Conservation (phyloP, 2,329 filamentous ascomycete genomes). For the Periconia sp. region DNA sequence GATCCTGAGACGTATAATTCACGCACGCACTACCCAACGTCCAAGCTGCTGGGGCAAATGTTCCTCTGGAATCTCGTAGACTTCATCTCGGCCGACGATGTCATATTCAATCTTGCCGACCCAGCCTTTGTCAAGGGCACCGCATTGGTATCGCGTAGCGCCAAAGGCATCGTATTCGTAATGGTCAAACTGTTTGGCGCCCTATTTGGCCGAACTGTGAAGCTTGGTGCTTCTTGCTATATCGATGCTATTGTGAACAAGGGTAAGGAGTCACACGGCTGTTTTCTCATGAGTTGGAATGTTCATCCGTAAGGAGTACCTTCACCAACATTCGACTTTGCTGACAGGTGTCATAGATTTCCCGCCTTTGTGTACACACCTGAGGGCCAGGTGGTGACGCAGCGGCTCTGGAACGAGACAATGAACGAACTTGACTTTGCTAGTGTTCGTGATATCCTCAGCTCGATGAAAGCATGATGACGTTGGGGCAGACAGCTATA, state of each 20-base stretch:
- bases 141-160: constrained; percentile 32
- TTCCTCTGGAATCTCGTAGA: constrained; percentile 20
- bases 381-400: constrained; percentile 3
- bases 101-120: constrained; percentile 54
- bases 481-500: too few species aligned
- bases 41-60: constrained; percentile 27
- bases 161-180: constrained; percentile 23
- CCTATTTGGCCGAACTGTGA: constrained; percentile 31
- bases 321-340: background rate
- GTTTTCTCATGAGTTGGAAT: constrained; percentile 57
- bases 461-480: too few species aligned
- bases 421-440: constrained; percentile 11
- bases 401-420: constrained; percentile 16
- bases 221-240: constrained; percentile 54
- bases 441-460: too few species aligned
- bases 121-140: constrained; percentile 56
- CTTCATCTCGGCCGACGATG: constrained; percentile 24
- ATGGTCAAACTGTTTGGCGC: constrained; percentile 17
- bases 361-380: constrained; percentile 6
- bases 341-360: constrained; percentile 6
- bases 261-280: constrained; percentile 59
- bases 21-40: constrained; percentile 16
- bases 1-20: constrained; percentile 7
- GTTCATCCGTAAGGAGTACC: constrained; percentile 54
- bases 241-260: constrained; percentile 55